Evolutionary conservation across 2,329 filamentous ascomycete species (phyloP).

Genomic region (Cercospora berteroae): DNA sequence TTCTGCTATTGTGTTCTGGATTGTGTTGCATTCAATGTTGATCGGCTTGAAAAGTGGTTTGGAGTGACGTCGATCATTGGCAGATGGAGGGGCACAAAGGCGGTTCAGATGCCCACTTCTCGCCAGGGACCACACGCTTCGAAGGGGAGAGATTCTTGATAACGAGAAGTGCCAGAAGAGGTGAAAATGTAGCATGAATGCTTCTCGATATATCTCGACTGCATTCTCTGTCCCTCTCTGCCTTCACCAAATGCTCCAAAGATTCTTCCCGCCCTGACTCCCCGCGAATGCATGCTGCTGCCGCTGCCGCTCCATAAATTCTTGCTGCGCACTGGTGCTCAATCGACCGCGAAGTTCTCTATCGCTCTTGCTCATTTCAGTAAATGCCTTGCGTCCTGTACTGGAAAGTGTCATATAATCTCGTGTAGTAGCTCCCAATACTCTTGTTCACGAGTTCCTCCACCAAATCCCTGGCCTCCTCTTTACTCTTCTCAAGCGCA

Average conservation of each 20-base stretch:
- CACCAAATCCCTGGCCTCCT: slow-evolving; percentile 78
- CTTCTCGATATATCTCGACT: background rate
- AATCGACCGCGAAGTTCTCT: background rate
- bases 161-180: background rate
- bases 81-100: background rate
- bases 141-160: background rate
- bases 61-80: background rate
- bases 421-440: slow-evolving; percentile 81
- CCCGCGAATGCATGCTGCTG: background rate
- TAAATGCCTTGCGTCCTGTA: slow-evolving; percentile 87
- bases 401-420: slow-evolving; percentile 73
- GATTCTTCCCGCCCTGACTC: background rate
- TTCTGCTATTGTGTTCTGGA: too few species aligned
- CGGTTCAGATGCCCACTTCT: background rate
- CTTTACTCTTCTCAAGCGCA: slow-evolving; percentile 76
- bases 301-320: background rate
- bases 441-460: slow-evolving; percentile 80
- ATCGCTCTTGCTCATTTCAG: slow-evolving; percentile 45
- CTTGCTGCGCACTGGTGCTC: background rate
- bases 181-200: background rate
- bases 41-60: background rate
- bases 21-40: too few species aligned
- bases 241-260: background rate
- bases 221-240: background rate
- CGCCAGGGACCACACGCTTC: background rate